A percentile compares a stretch with the other conserved stretches of the same genome.
phyloP scores from a whole-genome alignment of 441 rosid genomes.

The Breynia disticha region DNA sequence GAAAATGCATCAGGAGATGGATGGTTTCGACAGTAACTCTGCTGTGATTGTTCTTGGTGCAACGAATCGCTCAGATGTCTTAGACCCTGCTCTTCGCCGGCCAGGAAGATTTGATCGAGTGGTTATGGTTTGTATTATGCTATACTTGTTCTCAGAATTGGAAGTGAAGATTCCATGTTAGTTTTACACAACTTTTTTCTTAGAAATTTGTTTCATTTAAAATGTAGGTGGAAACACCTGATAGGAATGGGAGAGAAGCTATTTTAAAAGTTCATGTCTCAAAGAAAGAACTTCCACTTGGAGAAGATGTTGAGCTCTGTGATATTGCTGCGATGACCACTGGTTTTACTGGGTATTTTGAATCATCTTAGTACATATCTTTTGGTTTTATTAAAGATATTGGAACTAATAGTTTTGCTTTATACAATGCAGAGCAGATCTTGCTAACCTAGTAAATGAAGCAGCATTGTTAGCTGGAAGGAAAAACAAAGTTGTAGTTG shows the following conservation, averaged over 20 bases:
- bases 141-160: slow-evolving; percentile 13
- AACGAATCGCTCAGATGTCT: slow-evolving; percentile 91
- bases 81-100: slow-evolving; percentile 90
- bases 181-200: slow-evolving; percentile 4
- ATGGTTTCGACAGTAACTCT: slow-evolving; percentile 93
- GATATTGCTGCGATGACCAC: slow-evolving; percentile 92
- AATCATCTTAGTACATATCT: slow-evolving; percentile 1
- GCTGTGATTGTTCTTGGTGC: slow-evolving; percentile 70
- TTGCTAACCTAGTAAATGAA: slow-evolving; percentile 95
- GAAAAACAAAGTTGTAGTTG: slow-evolving; percentile 62
- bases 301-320: slow-evolving; percentile 57
- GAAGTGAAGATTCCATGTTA: slow-evolving; percentile 3
- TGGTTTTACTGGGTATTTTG: slow-evolving; percentile 82
- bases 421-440: slow-evolving; percentile 71
- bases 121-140: slow-evolving; percentile 57
- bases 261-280: slow-evolving; percentile 72
- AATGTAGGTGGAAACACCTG: slow-evolving; percentile 87
- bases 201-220: slow-evolving; percentile 10
- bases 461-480: slow-evolving; percentile 98
- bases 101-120: slow-evolving; percentile 99
- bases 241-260: slow-evolving; percentile 86
- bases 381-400: neutral
- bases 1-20: slow-evolving; percentile 75
- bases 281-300: slow-evolving; percentile 84
- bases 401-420: slow-evolving; percentile 14